These are phyloP conservation scores for Speleostelium caveatum DNA, from an alignment of 78 protist species.

Conservation along the genomic window DNA sequence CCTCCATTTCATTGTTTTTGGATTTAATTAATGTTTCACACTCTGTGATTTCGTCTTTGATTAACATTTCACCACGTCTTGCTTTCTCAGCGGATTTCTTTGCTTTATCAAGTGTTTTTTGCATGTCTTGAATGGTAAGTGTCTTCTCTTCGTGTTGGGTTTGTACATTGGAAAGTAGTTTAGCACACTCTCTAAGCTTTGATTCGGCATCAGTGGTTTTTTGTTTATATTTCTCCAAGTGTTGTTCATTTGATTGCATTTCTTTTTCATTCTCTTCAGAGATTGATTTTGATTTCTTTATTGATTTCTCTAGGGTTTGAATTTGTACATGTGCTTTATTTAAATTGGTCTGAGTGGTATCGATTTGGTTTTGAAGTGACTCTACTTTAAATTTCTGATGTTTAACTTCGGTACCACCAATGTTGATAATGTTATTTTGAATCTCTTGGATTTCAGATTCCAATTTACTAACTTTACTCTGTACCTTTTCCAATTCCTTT, in stretches of 20 bases:
- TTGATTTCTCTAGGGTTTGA: constrained; percentile 27
- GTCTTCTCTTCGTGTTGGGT: constrained; percentile 14
- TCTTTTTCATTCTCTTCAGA: not conserved
- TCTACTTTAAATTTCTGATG: constrained; percentile 77
- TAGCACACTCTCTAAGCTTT: constrained; percentile 30
- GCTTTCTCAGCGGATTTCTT: constrained; percentile 28
- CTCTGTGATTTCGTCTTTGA: constrained; percentile 9
- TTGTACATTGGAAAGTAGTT: no score
- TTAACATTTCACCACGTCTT: not conserved
- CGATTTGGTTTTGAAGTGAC: constrained; percentile 17
- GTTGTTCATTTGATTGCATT: not conserved
- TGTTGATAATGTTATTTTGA: constrained; percentile 73
- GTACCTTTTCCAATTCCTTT: not conserved
- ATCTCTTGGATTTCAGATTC: constrained; percentile 34
- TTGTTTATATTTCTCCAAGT: constrained; percentile 3
- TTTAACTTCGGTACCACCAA: constrained; percentile 83
- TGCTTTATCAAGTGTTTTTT: constrained; percentile 16
- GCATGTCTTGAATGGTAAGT: constrained; percentile 26
- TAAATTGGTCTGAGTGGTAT: not conserved
- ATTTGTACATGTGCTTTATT: constrained; percentile 61
- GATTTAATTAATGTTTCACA: not conserved
- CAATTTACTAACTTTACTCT: not conserved
- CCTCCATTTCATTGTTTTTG: not conserved
- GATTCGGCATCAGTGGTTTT: not conserved
- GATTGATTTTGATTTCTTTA: constrained; percentile 9